Base-by-base conservation (phyloP, 306 rosid species). In the Vicia villosa region DNA sequence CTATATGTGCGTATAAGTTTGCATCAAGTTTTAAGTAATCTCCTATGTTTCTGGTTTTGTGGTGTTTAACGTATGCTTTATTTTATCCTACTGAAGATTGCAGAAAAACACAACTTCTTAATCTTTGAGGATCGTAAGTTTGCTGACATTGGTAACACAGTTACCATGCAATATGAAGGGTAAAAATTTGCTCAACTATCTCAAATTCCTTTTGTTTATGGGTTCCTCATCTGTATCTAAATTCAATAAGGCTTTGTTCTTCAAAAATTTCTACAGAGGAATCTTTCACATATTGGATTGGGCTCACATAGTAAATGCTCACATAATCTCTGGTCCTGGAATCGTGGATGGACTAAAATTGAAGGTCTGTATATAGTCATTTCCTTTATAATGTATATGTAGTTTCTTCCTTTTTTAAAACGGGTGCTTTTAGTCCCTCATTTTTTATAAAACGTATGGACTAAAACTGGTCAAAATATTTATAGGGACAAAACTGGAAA, bases 131-230 rank as follows among this genome's bases (percentile, higher is more conserved):
- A 93, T 69, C 96, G 96, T 28, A 93, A 93, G 79, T 93, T 90
- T 76, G 98, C 96, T 46, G 97, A 93, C 74, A 93, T 93, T 57
- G 97, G 98, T 22, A 93, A 86, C 85, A 93, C 96, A 7, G 96
- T 90, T 46, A 93, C 96, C 40, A 86, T 90, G 98, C 97, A 93
- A 78, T 88, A 93, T 82, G 94, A 79, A 85, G 98, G 98, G 98
- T 88, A 76, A 69, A 78, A 6, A 55, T 66, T 42, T 45, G 42
- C 42, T 72, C 38, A 22, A 38, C 26, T 60, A 20, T 40, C 63
- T 63, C 49, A 28, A 37, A 56, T 47, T 56, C 43, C 52, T 37
- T 67, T 52, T 24, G 14, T 14, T 1, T 24, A 5, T 51, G 47
- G 11, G 65, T 46, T 63, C 70, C 50, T 68, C 26, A 51, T 41